A percentile compares a stretch with the other conserved stretches of the same genome.
Evolutionary conservation across 768 basidiomycete genomes (phyloP).

Genomic region (Antrodiella citrinella): DNA sequence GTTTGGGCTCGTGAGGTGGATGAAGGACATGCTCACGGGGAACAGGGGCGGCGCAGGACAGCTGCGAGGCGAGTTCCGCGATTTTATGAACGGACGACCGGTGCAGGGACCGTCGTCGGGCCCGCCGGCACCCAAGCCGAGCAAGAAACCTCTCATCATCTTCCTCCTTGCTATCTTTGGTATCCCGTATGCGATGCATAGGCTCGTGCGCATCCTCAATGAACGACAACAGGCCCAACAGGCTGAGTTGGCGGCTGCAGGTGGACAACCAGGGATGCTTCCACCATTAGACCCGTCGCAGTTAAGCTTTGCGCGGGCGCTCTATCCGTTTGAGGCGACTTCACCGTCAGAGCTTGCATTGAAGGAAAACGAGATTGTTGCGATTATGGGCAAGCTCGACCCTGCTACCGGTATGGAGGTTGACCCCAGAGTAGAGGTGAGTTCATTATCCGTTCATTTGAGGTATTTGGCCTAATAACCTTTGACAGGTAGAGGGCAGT

Average conservation of each 20-base stretch:
- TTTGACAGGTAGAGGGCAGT: conserved; percentile 31
- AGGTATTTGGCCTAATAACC: background rate
- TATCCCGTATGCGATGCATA: conserved; percentile 88
- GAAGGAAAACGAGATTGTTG: conserved; percentile 88
- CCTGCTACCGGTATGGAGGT: conserved; percentile 60
- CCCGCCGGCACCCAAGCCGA: conserved; percentile 47
- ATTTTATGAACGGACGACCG: conserved; percentile 62
- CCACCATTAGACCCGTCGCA: conserved; percentile 71
- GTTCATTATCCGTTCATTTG: background rate
- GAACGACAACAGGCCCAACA: conserved; percentile 41
- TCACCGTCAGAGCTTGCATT: conserved; percentile 74
- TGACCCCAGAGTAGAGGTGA: conserved; percentile 52
- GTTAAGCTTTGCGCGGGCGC: conserved; percentile 76
- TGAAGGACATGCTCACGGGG: conserved; percentile 54
- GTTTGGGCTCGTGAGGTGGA: conserved; percentile 85
- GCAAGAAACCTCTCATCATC: conserved; percentile 84
- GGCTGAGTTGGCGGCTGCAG: conserved; percentile 26
- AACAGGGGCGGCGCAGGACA: conserved; percentile 31
- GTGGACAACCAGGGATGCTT: conserved; percentile 25
- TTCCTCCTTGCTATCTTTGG: conserved; percentile 94
- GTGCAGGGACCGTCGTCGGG: conserved; percentile 39
- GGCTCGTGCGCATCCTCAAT: conserved; percentile 71
- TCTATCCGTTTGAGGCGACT: conserved; percentile 69
- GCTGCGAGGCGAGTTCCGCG: conserved; percentile 62
- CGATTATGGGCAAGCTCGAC: conserved; percentile 77